phyloP scores from a whole-genome alignment of 768 basidiomycete species.

The Boletus huronensis region DNA sequence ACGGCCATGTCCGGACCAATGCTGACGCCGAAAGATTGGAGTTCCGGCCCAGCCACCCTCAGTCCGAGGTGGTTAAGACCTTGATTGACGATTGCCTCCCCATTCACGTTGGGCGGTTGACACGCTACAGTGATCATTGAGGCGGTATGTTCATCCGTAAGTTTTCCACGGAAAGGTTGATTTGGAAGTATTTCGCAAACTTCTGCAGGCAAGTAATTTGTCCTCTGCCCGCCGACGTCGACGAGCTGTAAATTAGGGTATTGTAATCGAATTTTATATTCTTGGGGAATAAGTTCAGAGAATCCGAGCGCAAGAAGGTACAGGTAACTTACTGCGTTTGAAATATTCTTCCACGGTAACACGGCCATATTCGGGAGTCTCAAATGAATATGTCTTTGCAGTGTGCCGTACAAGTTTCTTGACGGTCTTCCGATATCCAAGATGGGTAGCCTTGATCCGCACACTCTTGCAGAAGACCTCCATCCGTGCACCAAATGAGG shows the following conservation, averaged over 20 bases:
- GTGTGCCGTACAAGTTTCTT: conserved; percentile 46
- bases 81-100: conserved; percentile 38
- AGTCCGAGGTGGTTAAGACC: conserved; percentile 46
- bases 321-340: conserved; percentile 36
- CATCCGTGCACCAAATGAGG: conserved; percentile 57
- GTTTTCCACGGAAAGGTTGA: conserved; percentile 46
- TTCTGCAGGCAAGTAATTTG: conserved; percentile 44
- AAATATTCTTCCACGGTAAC: conserved; percentile 51
- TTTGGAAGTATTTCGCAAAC: conserved; percentile 45
- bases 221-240: conserved; percentile 45
- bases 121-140: conserved; percentile 50
- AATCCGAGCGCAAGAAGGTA: background rate
- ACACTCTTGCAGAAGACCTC: conserved; percentile 64
- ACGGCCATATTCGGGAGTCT: conserved; percentile 37
- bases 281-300: conserved; percentile 25
- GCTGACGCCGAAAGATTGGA: conserved; percentile 43
- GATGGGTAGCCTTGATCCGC: conserved; percentile 61
- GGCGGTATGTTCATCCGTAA: conserved; percentile 52
- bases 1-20: conserved; percentile 51
- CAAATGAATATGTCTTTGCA: conserved; percentile 40
- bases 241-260: conserved; percentile 43
- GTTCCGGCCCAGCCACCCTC: conserved; percentile 29
- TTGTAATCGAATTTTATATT: conserved; percentile 39
- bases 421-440: conserved; percentile 74
- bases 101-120: conserved; percentile 49